A percentile compares a stretch with the other conserved stretches of the same genome.
Evolutionary conservation across 2,329 filamentous ascomycete genomes (phyloP).

Genomic region (Penicillium capsulatum): DNA sequence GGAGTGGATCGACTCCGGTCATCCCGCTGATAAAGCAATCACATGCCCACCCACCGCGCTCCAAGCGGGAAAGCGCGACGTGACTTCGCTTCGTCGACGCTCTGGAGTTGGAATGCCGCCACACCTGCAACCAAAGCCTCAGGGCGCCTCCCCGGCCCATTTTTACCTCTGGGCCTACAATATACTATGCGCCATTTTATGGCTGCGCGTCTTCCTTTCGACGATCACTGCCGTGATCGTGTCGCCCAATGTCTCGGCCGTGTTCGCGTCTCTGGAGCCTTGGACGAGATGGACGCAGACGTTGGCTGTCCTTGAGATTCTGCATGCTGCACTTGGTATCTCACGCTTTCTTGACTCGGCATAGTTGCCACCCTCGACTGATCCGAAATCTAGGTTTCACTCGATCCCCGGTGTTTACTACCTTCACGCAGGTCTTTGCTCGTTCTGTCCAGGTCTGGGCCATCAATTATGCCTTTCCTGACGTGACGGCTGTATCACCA

Average conservation of each 20-base stretch:
- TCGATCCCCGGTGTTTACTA: conserved; percentile 27
- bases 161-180: conserved; percentile 29
- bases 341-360: not conserved
- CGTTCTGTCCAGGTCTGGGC: conserved; percentile 33
- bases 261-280: conserved; percentile 24
- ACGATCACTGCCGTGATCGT: conserved; percentile 8
- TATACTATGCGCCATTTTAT: conserved; percentile 19
- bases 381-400: conserved; percentile 20
- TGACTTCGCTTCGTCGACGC: no score
- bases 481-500: conserved; percentile 13
- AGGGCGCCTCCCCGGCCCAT: not conserved
- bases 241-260: conserved; percentile 4
- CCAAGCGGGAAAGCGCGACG: no score
- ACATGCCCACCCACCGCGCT: no score
- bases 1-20: no score
- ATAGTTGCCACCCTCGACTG: conserved; percentile 3
- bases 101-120: no score
- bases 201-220: conserved; percentile 23
- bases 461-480: conserved; percentile 26
- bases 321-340: conserved; percentile 25
- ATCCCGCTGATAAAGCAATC: no score
- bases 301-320: conserved; percentile 23
- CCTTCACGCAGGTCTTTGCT: conserved; percentile 30
- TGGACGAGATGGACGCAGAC: conserved; percentile 26
- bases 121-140: not conserved